Base-by-base conservation (phyloP, 495 filamentous ascomycete species). In the Aspergillus campestris region DNA sequence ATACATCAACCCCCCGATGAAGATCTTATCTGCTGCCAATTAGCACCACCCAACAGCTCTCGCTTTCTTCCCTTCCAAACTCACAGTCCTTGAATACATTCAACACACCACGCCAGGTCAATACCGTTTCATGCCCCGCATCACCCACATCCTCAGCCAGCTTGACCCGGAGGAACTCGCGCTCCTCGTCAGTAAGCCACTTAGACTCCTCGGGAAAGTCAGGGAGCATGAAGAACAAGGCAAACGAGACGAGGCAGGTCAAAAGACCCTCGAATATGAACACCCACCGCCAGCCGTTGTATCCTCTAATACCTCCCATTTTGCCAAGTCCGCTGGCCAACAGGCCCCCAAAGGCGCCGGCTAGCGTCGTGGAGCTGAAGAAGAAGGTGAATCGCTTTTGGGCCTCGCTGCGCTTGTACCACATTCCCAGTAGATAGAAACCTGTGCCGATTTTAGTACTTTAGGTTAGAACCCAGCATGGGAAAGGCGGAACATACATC, bases 381-480 rank as follows among this genome's bases (percentile, higher is more conserved):
- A 96, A 95, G 70, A 96, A 85, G 34, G 78, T 83, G 62, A 87
- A 95, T 14, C 91, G 79, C 58, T 84, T 86, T 65, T 95, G 89
- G 3, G 89, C 87, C 67, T 96, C 91, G 15, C 67, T 69, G 27
- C 89, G 80, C 47, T 82, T 82, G 54, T 98, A 98, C 88, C 89
- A 94, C 83, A 87, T 89, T 31, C 81, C 77, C 53, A 88, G 72
- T 2, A 94, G 67, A 60, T 91, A 92, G 61, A 91, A 87, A n/a
- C 84, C 76, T 64, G 54, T 40, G 35, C 24, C 34, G 34, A 35
- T 6, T 36, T 56, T 39, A 52, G 40, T 34, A 35, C 38, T 15
- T 28, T 5, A 3, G 32, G 24, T 30, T n/a, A 27, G 18, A 38
- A 27, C 34, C 34, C 3, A 38, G 11, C 30, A 12, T 24, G 30